Percentiles rank a stretch among this genome's conserved stretches.
Conservation (phyloP, 768 basidiomycete species). For the Piloderma croceum region DNA sequence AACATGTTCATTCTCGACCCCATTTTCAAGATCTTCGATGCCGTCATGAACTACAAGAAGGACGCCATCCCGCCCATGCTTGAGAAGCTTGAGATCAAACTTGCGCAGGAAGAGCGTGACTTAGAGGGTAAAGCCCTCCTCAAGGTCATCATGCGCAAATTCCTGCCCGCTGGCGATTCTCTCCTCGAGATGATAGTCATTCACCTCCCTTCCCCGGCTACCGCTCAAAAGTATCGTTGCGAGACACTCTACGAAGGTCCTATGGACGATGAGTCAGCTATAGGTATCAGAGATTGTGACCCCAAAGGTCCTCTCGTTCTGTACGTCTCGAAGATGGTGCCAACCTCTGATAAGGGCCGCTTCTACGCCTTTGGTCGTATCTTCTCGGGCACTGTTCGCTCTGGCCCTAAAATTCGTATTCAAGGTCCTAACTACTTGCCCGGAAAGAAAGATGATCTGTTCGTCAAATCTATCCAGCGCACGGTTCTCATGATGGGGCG, state of each 20-base stretch:
- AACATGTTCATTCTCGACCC: slow-evolving; percentile 98
- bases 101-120: slow-evolving; percentile 83
- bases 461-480: slow-evolving; percentile 96
- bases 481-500: slow-evolving; percentile 99
- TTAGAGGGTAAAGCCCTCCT: slow-evolving; percentile 93
- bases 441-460: slow-evolving; percentile 97
- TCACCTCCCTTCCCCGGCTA: slow-evolving; percentile 94
- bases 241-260: slow-evolving; percentile 99
- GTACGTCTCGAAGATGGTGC: slow-evolving; percentile 99
- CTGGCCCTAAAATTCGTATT: slow-evolving; percentile 98
- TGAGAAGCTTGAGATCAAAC: slow-evolving; percentile 94
- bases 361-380: slow-evolving; percentile 99
- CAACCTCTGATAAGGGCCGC: slow-evolving; percentile 98
- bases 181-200: slow-evolving; percentile 99
- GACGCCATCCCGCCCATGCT: slow-evolving; percentile 77
- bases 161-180: slow-evolving; percentile 97
- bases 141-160: slow-evolving; percentile 98
- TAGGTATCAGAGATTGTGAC: slow-evolving; percentile 97
- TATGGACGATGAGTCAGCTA: slow-evolving; percentile 99
- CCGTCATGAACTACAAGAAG: slow-evolving; percentile 99
- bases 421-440: slow-evolving; percentile 99
- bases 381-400: slow-evolving; percentile 95
- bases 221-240: slow-evolving; percentile 97
- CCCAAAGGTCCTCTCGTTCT: slow-evolving; percentile 93
- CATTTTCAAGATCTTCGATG: slow-evolving; percentile 97